A percentile compares a stretch with the other conserved stretches of the same genome.
phyloP scores from a whole-genome alignment of 352 stramenopile genomes.

The Globisporangium rhizosaccharum region DNA sequence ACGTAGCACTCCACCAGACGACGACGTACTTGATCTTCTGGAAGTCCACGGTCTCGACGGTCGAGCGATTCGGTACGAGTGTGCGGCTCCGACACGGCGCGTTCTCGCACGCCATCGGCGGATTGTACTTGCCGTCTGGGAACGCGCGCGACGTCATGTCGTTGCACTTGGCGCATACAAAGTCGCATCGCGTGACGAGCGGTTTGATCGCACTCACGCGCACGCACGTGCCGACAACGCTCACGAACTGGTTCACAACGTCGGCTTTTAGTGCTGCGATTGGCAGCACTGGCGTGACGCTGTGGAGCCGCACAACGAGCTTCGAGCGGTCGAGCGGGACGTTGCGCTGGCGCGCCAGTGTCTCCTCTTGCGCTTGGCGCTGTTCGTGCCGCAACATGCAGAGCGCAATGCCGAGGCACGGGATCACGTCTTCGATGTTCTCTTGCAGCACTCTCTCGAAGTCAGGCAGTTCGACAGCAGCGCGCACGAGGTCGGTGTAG shows the following conservation, averaged over 20 bases:
- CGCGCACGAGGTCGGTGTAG: constrained; percentile 45
- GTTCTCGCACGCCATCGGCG: constrained; percentile 60
- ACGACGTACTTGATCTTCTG: constrained; percentile 80
- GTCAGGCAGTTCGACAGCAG: constrained; percentile 30
- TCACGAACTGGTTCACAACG: constrained; percentile 77
- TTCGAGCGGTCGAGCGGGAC: constrained; percentile 46
- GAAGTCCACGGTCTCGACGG: constrained; percentile 87
- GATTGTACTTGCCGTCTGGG: constrained; percentile 76
- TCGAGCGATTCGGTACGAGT: constrained; percentile 77
- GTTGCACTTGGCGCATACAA: constrained; percentile 81
- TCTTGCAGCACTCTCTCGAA: constrained; percentile 52
- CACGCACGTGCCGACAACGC: constrained; percentile 65
- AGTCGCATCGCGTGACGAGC: constrained; percentile 82
- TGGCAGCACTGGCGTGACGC: constrained; percentile 54
- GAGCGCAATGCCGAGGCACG: constrained; percentile 58
- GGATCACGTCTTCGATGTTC: constrained; percentile 52
- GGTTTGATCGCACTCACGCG: constrained; percentile 82
- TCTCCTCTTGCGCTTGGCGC: constrained; percentile 47
- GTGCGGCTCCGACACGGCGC: constrained; percentile 48
- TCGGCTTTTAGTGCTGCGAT: constrained; percentile 75
- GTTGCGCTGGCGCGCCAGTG: constrained; percentile 25
- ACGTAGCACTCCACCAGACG: not conserved
- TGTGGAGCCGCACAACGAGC: constrained; percentile 52
- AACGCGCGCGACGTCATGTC: constrained; percentile 65
- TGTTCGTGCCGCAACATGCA: constrained; percentile 62